These are phyloP conservation scores for Colletotrichum horii DNA, from an alignment of 2,329 filamentous ascomycete genomes.

Conservation along the genomic window DNA sequence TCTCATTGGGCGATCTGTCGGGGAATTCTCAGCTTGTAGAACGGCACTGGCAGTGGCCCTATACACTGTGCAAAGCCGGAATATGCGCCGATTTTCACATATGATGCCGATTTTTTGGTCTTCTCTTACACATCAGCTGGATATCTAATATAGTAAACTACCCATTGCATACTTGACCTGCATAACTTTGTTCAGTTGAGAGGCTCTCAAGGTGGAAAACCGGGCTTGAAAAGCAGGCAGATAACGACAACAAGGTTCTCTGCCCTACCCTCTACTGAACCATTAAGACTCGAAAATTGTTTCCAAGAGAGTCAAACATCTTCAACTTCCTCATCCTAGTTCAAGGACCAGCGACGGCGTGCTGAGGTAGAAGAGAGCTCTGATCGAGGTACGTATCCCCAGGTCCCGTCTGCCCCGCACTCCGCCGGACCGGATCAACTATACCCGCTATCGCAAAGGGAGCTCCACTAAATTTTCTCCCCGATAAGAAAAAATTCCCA, in stretches of 20 bases:
- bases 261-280: too few relatives aligned
- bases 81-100: too few relatives aligned
- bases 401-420: neutral
- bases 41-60: neutral
- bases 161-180: neutral
- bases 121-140: neutral
- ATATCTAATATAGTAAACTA: neutral
- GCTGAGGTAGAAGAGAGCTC: too few relatives aligned
- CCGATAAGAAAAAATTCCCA: constrained; percentile 23
- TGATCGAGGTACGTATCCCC: neutral
- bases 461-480: neutral
- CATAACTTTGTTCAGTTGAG: neutral
- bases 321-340: neutral
- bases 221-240: neutral
- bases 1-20: neutral
- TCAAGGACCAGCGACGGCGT: too few relatives aligned
- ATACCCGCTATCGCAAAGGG: neutral
- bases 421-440: constrained; percentile 8
- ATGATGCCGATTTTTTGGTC: too few relatives aligned
- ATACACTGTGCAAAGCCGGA: neutral
- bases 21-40: neutral
- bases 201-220: neutral
- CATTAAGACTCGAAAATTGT: neutral
- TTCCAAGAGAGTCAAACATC: neutral
- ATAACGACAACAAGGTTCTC: neutral